These are phyloP conservation scores for Sarocladium brachiariae DNA, from an alignment of 2,329 filamentous ascomycete genomes.

Conservation along the genomic window DNA sequence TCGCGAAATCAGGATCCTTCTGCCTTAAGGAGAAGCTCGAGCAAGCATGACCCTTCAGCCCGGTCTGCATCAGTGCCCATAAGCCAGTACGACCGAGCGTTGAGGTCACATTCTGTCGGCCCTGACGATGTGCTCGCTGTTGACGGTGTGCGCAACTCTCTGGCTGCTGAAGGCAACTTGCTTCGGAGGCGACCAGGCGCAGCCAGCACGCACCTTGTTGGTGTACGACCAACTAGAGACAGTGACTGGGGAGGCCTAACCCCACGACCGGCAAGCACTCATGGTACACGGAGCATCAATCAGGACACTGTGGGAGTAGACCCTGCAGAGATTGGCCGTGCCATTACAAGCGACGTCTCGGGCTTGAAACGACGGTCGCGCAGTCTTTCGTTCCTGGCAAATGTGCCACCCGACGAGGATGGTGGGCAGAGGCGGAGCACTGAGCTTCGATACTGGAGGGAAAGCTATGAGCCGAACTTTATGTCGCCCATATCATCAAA, in stretches of 20 bases:
- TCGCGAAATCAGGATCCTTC: background rate
- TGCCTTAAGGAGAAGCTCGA: background rate
- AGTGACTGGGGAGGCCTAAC: conserved; percentile 47
- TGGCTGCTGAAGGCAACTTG: conserved; percentile 37
- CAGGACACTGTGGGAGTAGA: conserved; percentile 32
- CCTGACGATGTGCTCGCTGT: conserved; percentile 47
- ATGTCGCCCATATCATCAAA: conserved; percentile 46
- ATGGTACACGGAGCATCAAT: conserved; percentile 39
- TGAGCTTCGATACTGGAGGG: conserved; percentile 58
- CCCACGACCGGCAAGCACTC: conserved; percentile 54
- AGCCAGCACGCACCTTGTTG: conserved; percentile 15
- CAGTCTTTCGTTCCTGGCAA: conserved; percentile 49
- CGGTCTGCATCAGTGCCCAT: conserved; percentile 53
- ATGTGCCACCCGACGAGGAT: conserved; percentile 28
- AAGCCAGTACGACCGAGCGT: conserved; percentile 52
- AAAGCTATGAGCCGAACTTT: conserved; percentile 48
- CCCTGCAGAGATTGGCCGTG: conserved; percentile 52
- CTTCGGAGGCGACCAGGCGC: conserved; percentile 22
- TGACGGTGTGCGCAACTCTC: conserved; percentile 46
- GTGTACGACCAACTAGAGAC: conserved; percentile 21
- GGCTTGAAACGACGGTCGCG: conserved; percentile 48
- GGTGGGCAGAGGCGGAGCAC: conserved; percentile 47
- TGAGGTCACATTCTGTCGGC: conserved; percentile 55
- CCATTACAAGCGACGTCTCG: conserved; percentile 49
- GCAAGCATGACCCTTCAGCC: conserved; percentile 37